Conservation (phyloP, 2,329 filamentous ascomycete species). For the Cercospora sojina region DNA sequence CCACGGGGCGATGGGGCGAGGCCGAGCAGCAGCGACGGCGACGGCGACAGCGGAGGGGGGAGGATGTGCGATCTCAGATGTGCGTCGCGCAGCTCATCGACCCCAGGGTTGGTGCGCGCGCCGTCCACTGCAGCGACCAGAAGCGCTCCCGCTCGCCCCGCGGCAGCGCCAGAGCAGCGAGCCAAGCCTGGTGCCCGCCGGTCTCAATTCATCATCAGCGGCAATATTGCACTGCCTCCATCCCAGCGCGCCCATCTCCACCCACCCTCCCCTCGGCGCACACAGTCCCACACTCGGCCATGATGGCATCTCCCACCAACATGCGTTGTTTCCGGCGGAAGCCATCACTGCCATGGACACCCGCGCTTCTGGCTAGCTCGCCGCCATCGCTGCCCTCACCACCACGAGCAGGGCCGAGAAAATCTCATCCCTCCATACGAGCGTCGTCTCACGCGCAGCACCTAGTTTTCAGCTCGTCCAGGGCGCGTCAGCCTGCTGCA, state of each 20-base stretch:
- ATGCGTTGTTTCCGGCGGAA: not conserved
- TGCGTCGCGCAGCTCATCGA: too few species aligned
- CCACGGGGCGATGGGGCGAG: not conserved
- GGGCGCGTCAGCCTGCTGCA: not conserved
- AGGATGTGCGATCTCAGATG: not conserved
- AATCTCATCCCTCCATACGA: not conserved
- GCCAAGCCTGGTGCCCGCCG: too few species aligned
- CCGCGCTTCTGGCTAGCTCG: not conserved
- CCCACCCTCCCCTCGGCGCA: not conserved
- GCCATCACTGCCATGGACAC: not conserved
- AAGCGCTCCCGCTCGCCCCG: too few species aligned
- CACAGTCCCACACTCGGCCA: too few species aligned
- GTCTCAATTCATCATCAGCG: not conserved
- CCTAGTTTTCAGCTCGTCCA: not conserved
- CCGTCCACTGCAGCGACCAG: too few species aligned
- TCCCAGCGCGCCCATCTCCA: not conserved
- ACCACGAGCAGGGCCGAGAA: not conserved
- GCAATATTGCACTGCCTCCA: not conserved
- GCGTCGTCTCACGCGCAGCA: not conserved
- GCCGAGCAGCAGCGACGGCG: not conserved
- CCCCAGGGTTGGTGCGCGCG: too few species aligned
- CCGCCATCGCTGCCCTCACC: not conserved
- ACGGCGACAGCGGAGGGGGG: too few species aligned
- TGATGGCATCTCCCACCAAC: too few species aligned
- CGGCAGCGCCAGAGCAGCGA: too few species aligned